Conservation (phyloP, 2,329 filamentous ascomycete genomes). For the Tolypocladium inflatum region DNA sequence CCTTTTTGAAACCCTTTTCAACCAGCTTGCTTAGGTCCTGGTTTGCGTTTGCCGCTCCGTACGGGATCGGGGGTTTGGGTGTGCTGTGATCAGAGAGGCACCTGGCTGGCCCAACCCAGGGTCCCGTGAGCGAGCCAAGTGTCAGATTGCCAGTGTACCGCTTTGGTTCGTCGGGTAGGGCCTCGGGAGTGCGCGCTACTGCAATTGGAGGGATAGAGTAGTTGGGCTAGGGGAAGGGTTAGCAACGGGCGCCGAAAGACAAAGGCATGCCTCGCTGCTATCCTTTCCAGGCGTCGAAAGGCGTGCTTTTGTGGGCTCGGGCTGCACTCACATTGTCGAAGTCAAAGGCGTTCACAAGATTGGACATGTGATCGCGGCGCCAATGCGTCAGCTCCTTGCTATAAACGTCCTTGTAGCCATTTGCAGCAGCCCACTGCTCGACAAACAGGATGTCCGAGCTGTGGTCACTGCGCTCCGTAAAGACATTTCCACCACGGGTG, state of each 20-base stretch:
- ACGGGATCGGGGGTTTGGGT: conserved; percentile 5
- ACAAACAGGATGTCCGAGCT: conserved; percentile 44
- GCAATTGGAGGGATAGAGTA: conserved; percentile 4
- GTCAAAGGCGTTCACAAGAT: conserved; percentile 22
- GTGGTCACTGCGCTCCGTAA: conserved; percentile 43
- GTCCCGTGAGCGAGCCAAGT: conserved; percentile 9
- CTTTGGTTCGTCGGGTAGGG: conserved; percentile 1
- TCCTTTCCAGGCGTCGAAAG: neutral
- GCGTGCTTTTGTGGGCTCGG: neutral
- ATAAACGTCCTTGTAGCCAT: conserved; percentile 22
- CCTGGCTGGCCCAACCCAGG: conserved; percentile 9
- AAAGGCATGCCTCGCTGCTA: too few relatives aligned
- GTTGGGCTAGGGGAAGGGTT: conserved; percentile 2
- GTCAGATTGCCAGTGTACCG: conserved; percentile 7
- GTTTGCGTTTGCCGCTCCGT: conserved; percentile 42
- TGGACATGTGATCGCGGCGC: conserved; percentile 17
- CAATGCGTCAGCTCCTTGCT: conserved; percentile 13
- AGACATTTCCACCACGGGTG: conserved; percentile 42
- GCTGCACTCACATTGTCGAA: conserved; percentile 25
- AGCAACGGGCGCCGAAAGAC: neutral
- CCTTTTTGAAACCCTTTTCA: conserved; percentile 42
- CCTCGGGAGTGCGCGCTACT: neutral
- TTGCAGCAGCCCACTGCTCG: conserved; percentile 30
- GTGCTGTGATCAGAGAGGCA: conserved; percentile 6
- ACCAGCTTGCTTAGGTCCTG: conserved; percentile 73